Conservation (phyloP, 2,329 filamentous ascomycete genomes). For the Thielaviopsis punctulata region DNA sequence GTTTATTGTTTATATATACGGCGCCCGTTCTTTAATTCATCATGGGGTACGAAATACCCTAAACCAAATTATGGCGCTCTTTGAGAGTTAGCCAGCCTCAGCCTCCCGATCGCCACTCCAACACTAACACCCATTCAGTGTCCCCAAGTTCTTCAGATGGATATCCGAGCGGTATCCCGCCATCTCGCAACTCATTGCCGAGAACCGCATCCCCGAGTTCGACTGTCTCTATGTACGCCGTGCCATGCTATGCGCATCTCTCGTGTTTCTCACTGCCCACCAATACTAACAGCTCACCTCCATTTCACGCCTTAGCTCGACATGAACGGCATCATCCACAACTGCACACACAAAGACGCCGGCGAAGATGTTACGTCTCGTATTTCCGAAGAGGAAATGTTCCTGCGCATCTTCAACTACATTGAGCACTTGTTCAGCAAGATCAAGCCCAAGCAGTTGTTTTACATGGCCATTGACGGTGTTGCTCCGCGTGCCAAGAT, state of each 20-base stretch:
- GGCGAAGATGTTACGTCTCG: slow-evolving; percentile 74
- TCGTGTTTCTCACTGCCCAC: background rate
- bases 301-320: slow-evolving; percentile 42
- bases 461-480: slow-evolving; percentile 99
- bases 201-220: slow-evolving; percentile 98
- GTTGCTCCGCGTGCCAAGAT: slow-evolving; percentile 97
- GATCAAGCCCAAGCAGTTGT: slow-evolving; percentile 94
- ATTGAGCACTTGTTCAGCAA: slow-evolving; percentile 98
- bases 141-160: slow-evolving; percentile 94
- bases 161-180: slow-evolving; percentile 97
- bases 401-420: slow-evolving; percentile 99
- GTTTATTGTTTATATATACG: background rate
- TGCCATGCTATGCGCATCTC: no score
- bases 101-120: background rate
- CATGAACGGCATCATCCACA: slow-evolving; percentile 99
- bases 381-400: slow-evolving; percentile 96
- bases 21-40: background rate
- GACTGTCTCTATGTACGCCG: slow-evolving; percentile 71
- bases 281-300: background rate
- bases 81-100: background rate
- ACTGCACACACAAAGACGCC: slow-evolving; percentile 94
- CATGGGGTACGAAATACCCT: background rate
- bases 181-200: slow-evolving; percentile 94
- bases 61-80: background rate
- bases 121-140: slow-evolving; percentile 23